Conservation (phyloP, 495 filamentous ascomycete species). For the Clavariopsis aquatica region DNA sequence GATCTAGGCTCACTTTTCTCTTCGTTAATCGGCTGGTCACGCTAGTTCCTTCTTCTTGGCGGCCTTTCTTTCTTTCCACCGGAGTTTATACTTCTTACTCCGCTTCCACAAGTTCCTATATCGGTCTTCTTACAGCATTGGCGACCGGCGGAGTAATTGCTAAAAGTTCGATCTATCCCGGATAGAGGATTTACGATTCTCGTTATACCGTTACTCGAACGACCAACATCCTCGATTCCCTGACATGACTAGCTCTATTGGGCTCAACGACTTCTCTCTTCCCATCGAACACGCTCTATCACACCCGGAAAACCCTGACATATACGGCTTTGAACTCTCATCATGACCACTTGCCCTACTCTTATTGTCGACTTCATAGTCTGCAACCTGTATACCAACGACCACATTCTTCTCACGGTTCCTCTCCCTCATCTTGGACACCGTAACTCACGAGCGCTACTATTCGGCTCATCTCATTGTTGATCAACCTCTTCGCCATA, state of each 20-base stretch:
- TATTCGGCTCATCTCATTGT: conserved; percentile 34
- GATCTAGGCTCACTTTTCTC: conserved; percentile 26
- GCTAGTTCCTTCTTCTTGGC: not conserved
- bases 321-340: not conserved
- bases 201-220: not conserved
- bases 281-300: not conserved
- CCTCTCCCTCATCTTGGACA: conserved; percentile 23
- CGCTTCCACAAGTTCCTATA: conserved; percentile 2
- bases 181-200: conserved; percentile 35
- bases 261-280: not conserved
- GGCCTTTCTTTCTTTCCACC: conserved; percentile 15
- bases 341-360: not conserved
- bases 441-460: conserved; percentile 29
- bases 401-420: conserved; percentile 8
- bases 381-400: conserved; percentile 5
- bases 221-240: conserved; percentile 1
- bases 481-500: conserved; percentile 28
- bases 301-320: not conserved
- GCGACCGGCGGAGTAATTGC: conserved; percentile 28
- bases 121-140: conserved; percentile 21
- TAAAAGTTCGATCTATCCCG: conserved; percentile 34
- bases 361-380: conserved; percentile 5
- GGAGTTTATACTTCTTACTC: not conserved
- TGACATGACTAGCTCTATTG: conserved; percentile 21
- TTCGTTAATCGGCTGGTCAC: conserved; percentile 12